Conservation (phyloP, 345 rosid species). For the Limnanthes douglasii region DNA sequence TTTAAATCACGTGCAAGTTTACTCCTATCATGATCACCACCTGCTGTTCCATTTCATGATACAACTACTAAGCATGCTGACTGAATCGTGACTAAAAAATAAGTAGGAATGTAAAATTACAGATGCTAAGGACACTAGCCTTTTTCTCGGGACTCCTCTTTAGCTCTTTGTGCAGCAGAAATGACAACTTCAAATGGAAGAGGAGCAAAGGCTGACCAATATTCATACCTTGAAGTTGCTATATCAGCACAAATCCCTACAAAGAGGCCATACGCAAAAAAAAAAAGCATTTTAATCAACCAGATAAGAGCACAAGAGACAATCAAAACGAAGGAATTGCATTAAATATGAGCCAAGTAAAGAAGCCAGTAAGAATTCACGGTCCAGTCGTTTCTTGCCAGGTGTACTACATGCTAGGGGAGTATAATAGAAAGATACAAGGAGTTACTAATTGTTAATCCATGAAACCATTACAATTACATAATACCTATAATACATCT, state of each 20-base stretch:
- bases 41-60: constrained; percentile 22
- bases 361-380: neutral
- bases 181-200: constrained; percentile 92
- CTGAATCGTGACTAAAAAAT: constrained; percentile 1
- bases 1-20: constrained; percentile 42
- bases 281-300: constrained; percentile 2
- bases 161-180: constrained; percentile 96
- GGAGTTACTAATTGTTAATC: neutral
- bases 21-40: constrained; percentile 34
- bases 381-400: no score
- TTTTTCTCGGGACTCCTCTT: constrained; percentile 48
- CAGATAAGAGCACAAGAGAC: neutral
- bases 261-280: constrained; percentile 10
- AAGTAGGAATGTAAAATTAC: neutral
- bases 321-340: neutral
- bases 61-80: neutral
- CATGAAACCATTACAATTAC: neutral
- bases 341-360: neutral
- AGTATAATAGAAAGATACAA: neutral
- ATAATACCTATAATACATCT: neutral
- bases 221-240: constrained; percentile 66
- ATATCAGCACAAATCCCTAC: constrained; percentile 75
- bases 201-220: constrained; percentile 94
- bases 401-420: no score
- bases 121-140: constrained; percentile 26